Evolutionary conservation across 2,329 filamentous ascomycete genomes (phyloP), one percentile per base, ranked within the genome.

Genomic region (Alternaria arborescens): DNA sequence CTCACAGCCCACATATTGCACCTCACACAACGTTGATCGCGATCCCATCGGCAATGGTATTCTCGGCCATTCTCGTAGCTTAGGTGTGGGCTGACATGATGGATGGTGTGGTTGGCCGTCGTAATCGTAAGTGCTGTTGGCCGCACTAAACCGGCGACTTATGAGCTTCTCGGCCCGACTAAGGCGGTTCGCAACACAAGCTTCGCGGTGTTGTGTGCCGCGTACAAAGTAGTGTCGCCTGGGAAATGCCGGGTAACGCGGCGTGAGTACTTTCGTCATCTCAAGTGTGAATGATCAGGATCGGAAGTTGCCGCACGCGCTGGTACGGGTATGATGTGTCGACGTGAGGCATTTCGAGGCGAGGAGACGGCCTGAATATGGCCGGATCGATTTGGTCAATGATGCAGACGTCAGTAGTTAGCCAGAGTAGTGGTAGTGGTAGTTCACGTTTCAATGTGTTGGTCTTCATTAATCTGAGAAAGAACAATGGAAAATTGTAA

Each of bases 1-100:
- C 40, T 8, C 40, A 42, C 11, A 42, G 20, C 40, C 40, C 20
- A 42, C 40, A 24, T 11, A 1, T 14, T 22, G 11, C 16, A 38
- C 34, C 40, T 42, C 32, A 36, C 32, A 36, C 14, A 12, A 11
- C 6, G 12, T 42, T 12, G 20, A 50, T 50, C 20, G 46, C 32
- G 30, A 36, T 50, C 20, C 32, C 32, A 36, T 50, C 20, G 46
- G 32, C 46, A 7, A 38, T 32, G 30, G 12, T 50, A 36, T 38
- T 50, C 46, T 50, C 46, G 46, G 46, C 20, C 46, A 32, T 50
- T 50, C n/a, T 50, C 46, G 46, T 38, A n/a, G 20, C 30, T 50
- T 22, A 26, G 30, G 46, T 50, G 30, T 50, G 30, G 30, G 46
- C 46, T 50, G 18, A 48, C 36, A n/a, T 36, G 30, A 48, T 48